Evolutionary conservation across 2,329 filamentous ascomycete species (phyloP).

Genomic region (Cercospora sp.): DNA sequence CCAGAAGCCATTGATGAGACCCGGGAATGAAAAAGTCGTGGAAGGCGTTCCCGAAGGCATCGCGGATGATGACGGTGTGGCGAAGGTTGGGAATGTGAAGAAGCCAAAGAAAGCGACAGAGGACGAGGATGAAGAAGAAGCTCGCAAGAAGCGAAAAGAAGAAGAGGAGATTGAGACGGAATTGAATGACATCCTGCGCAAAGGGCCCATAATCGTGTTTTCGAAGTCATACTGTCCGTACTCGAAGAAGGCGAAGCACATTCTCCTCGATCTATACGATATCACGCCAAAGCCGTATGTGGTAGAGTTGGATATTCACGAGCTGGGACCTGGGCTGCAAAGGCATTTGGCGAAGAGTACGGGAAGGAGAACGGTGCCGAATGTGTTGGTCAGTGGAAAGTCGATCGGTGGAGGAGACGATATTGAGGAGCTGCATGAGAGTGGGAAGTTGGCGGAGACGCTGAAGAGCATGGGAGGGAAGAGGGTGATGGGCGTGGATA

Average conservation of each 20-base stretch:
- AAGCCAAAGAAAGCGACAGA: constrained; percentile 31
- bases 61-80: constrained; percentile 45
- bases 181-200: constrained; percentile 77
- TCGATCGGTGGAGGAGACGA: constrained; percentile 92
- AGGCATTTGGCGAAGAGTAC: constrained; percentile 70
- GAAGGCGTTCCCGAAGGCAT: constrained; percentile 37
- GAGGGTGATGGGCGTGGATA: constrained; percentile 49
- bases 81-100: constrained; percentile 46
- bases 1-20: constrained; percentile 49
- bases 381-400: constrained; percentile 82
- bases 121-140: constrained; percentile 37
- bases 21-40: constrained; percentile 40
- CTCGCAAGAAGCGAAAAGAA: constrained; percentile 54
- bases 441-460: constrained; percentile 67
- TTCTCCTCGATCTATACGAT: constrained; percentile 80
- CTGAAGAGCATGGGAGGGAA: constrained; percentile 74
- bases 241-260: constrained; percentile 79
- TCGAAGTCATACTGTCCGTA: constrained; percentile 91
- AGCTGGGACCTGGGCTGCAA: constrained; percentile 71
- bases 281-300: constrained; percentile 82
- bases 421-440: constrained; percentile 64
- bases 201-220: constrained; percentile 88
- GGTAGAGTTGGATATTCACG: constrained; percentile 85
- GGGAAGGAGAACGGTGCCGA: constrained; percentile 83
- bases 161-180: constrained; percentile 68